Base-by-base conservation (phyloP, 257 asterid genomes). In the Jacaranda copaia region DNA sequence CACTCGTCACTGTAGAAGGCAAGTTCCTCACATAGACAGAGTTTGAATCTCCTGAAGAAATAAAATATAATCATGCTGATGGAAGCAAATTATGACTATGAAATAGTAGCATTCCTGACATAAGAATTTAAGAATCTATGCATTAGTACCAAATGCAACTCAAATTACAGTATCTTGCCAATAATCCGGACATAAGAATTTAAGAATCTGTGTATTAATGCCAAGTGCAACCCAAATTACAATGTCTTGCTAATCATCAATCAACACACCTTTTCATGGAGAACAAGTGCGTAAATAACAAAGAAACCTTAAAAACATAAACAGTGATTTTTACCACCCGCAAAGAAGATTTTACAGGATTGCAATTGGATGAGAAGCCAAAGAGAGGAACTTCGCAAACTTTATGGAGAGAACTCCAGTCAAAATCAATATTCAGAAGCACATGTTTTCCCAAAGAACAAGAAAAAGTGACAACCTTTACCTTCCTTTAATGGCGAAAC, bases 1-100 rank as follows among this genome's bases (percentile, higher is more conserved):
- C 66, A 35, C 77, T 83, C 39, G 90, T 76, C 69, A 84, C 67
- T 19, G 81, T 72, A 52, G 84, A 48, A 14, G 92, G 85, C 75
- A 91, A 83, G 81, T 91, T 89, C 84, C 78, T 89, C 75, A 89
- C 90, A 53, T 87, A 89, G 40, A 89, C 87, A 58, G 91, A 83
- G 69, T 79, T 84, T 73, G 87, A 65, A 52, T 77, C 88, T 32
- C 13, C 57, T 52, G 57, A 14, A 48, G 53, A 52, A 52, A 52
- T 12, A 12, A 12, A 52, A 12, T 52, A 16, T 55, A 52, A 75
- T 58, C 7, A 10, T 8, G 58, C 32, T 46, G 14, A 52, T 20
- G 9, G 9, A 60, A 36, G 40, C 48, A 63, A 75, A 52, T 16
- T 13, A 65, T n/a, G 64, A 63, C 10, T 8, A 11, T 8, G 65